These are phyloP conservation scores for Arabidopsis arenosa DNA, from an alignment of 345 rosid species.

Conservation along the genomic window DNA sequence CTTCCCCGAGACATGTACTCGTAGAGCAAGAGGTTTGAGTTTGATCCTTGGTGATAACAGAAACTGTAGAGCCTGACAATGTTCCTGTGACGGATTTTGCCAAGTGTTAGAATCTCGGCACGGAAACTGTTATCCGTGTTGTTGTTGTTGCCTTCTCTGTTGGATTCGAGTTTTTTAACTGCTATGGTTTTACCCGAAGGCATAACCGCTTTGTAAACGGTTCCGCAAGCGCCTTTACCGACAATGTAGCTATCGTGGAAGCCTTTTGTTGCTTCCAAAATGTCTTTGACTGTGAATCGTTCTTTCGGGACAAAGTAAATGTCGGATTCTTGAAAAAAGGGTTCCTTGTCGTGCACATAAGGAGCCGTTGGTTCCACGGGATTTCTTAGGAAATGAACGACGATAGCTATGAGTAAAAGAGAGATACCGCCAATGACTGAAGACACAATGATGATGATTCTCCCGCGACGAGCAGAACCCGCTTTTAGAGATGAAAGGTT, in stretches of 20 bases:
- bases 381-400: constrained; percentile 67
- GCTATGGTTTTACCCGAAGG: constrained; percentile 73
- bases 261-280: constrained; percentile 74
- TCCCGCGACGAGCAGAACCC: constrained; percentile 50
- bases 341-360: constrained; percentile 58
- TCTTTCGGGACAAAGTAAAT: constrained; percentile 84
- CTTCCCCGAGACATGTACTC: constrained; percentile 90
- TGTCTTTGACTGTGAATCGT: constrained; percentile 84
- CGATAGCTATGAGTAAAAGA: constrained; percentile 64
- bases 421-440: constrained; percentile 78
- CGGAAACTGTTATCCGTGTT: constrained; percentile 82
- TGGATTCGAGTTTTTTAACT: constrained; percentile 77
- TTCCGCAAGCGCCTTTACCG: constrained; percentile 97
- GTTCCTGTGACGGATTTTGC: constrained; percentile 92
- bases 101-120: constrained; percentile 87
- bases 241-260: constrained; percentile 78
- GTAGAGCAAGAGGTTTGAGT: constrained; percentile 85
- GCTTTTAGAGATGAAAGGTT: constrained; percentile 42
- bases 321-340: constrained; percentile 56
- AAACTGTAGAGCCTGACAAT: constrained; percentile 93
- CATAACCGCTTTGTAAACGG: constrained; percentile 86
- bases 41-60: constrained; percentile 85
- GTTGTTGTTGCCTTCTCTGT: constrained; percentile 73
- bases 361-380: constrained; percentile 48
- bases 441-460: constrained; percentile 61